Conservation (phyloP, 73 alveolate genomes). For the Blepharisma japonicum region DNA sequence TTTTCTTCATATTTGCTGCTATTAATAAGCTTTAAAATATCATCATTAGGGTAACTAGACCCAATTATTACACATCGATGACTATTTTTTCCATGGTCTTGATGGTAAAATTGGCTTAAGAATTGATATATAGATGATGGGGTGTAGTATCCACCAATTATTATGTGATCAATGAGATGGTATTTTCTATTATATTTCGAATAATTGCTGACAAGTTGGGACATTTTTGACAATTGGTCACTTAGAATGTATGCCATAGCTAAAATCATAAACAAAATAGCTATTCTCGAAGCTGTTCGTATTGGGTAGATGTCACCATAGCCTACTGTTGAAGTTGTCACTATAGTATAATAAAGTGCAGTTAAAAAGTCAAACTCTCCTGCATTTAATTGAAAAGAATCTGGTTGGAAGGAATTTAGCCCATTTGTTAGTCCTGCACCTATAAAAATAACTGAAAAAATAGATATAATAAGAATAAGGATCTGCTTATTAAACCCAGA, state of each 20-base stretch:
- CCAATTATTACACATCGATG: neutral
- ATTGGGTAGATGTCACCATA: constrained; percentile 28
- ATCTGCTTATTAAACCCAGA: constrained; percentile 20
- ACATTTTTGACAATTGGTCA: constrained; percentile 24
- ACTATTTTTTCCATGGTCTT: constrained; percentile 9
- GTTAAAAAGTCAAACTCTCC: constrained; percentile 27
- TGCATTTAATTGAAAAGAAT: neutral
- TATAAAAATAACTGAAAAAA: constrained; percentile 9
- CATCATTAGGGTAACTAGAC: neutral
- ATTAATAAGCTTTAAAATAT: neutral
- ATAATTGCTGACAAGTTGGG: neutral
- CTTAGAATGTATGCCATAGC: constrained; percentile 11
- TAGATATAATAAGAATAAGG: neutral
- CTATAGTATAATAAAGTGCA: constrained; percentile 33
- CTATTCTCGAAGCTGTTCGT: neutral
- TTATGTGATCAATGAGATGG: constrained; percentile 6
- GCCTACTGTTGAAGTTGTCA: constrained; percentile 27
- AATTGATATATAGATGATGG: constrained; percentile 5
- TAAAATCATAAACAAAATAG: constrained; percentile 11
- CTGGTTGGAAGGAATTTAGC: neutral
- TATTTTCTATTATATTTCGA: constrained; percentile 20
- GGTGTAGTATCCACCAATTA: constrained; percentile 15
- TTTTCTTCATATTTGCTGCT: constrained; percentile 7
- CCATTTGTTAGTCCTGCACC: constrained; percentile 8
- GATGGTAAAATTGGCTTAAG: constrained; percentile 14